phyloP scores from a whole-genome alignment of 805 yeast genomes.

The Kluyveromyces lactis region DNA sequence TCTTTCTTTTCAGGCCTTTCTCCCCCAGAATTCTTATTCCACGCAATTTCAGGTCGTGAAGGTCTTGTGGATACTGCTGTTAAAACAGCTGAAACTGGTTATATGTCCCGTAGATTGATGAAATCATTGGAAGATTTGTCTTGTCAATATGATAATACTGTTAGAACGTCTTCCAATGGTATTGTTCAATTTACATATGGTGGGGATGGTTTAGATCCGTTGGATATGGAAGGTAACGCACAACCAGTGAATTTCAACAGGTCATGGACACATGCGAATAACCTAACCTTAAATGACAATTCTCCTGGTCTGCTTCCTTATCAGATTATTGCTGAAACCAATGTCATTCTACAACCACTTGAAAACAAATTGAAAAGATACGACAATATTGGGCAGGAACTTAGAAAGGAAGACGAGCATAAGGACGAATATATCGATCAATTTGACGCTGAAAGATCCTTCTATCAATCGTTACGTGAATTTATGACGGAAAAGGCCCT shows the following conservation, averaged over 20 bases:
- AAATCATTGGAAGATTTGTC: slow-evolving; percentile 95
- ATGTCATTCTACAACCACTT: slow-evolving; percentile 51
- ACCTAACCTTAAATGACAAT: slow-evolving; percentile 52
- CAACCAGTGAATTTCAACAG: slow-evolving; percentile 87
- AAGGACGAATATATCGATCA: slow-evolving; percentile 70
- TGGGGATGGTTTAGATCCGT: slow-evolving; percentile 97
- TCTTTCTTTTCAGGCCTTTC: slow-evolving; percentile 89
- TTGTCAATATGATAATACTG: slow-evolving; percentile 87
- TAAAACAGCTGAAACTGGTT: slow-evolving; percentile 98
- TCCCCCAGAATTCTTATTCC: slow-evolving; percentile 96
- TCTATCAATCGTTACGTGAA: slow-evolving; percentile 65
- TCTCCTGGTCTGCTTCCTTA: slow-evolving; percentile 61
- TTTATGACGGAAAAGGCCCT: slow-evolving; percentile 52
- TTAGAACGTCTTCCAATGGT: slow-evolving; percentile 90
- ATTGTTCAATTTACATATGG: slow-evolving; percentile 97
- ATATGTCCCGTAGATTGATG: slow-evolving; percentile 97
- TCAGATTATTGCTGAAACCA: slow-evolving; percentile 49
- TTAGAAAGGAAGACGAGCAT: slow-evolving; percentile 36
- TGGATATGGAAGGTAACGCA: slow-evolving; percentile 99
- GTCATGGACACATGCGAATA: slow-evolving; percentile 89
- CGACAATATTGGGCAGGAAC: slow-evolving; percentile 61
- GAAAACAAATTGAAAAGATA: slow-evolving; percentile 52
- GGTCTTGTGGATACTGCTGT: slow-evolving; percentile 99
- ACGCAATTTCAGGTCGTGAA: slow-evolving; percentile 99
- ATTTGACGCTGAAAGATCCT: slow-evolving; percentile 78